Percentiles rank a stretch among this genome's conserved stretches.
Evolutionary conservation across 169 alveolate species (phyloP).

Genomic region (Eimeria praecox): DNA sequence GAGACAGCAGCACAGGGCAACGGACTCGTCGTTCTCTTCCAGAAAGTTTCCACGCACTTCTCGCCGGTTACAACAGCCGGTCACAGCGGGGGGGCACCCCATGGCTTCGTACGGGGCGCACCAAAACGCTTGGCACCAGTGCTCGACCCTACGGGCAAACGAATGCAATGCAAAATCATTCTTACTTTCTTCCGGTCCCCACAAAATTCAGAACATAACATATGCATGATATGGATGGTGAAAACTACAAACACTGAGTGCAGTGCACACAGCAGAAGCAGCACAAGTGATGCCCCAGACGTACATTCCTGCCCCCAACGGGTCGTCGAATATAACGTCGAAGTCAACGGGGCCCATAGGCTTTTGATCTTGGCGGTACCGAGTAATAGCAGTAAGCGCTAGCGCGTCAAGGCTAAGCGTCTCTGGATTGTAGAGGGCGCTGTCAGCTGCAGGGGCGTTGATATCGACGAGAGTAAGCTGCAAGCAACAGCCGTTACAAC

Average conservation of each 20-base stretch:
- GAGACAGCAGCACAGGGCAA: slow-evolving; percentile 65
- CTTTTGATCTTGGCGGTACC: slow-evolving; percentile 38
- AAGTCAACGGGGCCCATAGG: slow-evolving; percentile 67
- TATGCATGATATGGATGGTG: neutral
- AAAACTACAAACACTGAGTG: neutral
- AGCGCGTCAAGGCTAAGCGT: slow-evolving; percentile 72
- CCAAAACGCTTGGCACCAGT: slow-evolving; percentile 80
- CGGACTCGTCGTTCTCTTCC: slow-evolving; percentile 21
- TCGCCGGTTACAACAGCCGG: slow-evolving; percentile 75
- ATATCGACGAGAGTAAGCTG: slow-evolving; percentile 72
- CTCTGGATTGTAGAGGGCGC: slow-evolving; percentile 72
- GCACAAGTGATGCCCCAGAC: neutral
- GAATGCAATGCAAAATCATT: neutral
- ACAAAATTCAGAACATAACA: neutral
- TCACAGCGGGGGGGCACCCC: slow-evolving; percentile 67
- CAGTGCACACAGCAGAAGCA: neutral
- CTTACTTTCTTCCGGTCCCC: neutral
- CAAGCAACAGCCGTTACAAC: neutral
- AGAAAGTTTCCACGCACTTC: slow-evolving; percentile 68
- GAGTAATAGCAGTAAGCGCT: slow-evolving; percentile 35
- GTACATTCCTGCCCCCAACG: slow-evolving; percentile 73
- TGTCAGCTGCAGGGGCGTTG: slow-evolving; percentile 65
- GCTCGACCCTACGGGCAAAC: slow-evolving; percentile 61
- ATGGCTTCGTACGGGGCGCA: slow-evolving; percentile 79
- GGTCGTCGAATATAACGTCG: slow-evolving; percentile 58